These are phyloP conservation scores for Colletotrichum sp. DNA, from an alignment of 2,329 filamentous ascomycete species.

Conservation along the genomic window DNA sequence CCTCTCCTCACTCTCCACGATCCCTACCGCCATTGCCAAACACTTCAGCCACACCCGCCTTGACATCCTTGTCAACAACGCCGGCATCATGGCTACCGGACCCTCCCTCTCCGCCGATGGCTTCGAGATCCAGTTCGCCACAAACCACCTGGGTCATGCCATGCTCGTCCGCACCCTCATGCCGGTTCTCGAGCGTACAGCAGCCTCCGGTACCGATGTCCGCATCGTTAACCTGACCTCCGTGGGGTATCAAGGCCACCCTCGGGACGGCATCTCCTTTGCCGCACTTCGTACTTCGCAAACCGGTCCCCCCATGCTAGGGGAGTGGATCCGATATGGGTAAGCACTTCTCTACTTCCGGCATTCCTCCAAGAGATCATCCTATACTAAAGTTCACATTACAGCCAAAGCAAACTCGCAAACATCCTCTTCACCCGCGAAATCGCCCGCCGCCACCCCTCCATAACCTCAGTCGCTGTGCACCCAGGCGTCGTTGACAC, in stretches of 20 bases:
- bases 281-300: neutral
- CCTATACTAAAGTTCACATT: neutral
- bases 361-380: neutral
- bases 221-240: slow-evolving; percentile 13
- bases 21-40: slow-evolving; percentile 26
- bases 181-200: slow-evolving; percentile 2
- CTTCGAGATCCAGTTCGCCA: slow-evolving; percentile 28
- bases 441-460: slow-evolving; percentile 30
- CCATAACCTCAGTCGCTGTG: slow-evolving; percentile 30
- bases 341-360: neutral
- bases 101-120: slow-evolving; percentile 24
- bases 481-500: slow-evolving; percentile 35
- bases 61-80: slow-evolving; percentile 37
- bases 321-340: slow-evolving; percentile 32
- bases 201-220: neutral
- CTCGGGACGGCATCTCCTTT: slow-evolving; percentile 7
- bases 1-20: slow-evolving; percentile 53
- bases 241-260: slow-evolving; percentile 23
- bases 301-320: neutral
- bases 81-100: slow-evolving; percentile 28
- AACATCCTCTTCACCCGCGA: slow-evolving; percentile 35
- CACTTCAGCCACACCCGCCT: slow-evolving; percentile 38
- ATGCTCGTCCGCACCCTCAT: slow-evolving; percentile 30
- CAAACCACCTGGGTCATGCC: slow-evolving; percentile 25
- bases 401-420: slow-evolving; percentile 35